phyloP scores from a whole-genome alignment of 202 grass and related monocot genomes.

The Zizania palustris region DNA sequence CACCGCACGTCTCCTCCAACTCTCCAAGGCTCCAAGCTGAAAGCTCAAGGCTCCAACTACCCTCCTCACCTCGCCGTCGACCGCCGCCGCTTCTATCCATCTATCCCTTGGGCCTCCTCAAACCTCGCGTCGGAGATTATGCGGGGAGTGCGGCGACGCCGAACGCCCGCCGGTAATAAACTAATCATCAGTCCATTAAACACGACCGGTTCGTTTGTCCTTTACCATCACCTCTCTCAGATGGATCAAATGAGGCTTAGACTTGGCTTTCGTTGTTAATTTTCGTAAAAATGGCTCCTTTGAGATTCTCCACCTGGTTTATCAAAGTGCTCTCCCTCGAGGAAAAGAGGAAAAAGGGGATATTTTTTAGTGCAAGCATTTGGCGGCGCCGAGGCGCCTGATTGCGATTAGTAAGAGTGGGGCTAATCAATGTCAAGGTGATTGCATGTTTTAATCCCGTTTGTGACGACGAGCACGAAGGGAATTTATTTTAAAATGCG shows the following conservation, averaged over 20 bases:
- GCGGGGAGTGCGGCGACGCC: constrained; percentile 24
- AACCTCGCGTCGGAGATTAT: not conserved
- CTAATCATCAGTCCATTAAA: not conserved
- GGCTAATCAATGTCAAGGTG: constrained; percentile 29
- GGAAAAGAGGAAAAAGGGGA: too few relatives aligned
- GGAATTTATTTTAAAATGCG: constrained; percentile 9
- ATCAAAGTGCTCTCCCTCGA: not conserved
- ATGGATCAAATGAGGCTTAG: too few relatives aligned
- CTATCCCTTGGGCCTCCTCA: not conserved
- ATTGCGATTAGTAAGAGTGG: not conserved
- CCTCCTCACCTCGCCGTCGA: constrained; percentile 25
- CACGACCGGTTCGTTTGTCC: not conserved
- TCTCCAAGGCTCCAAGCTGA: too few relatives aligned
- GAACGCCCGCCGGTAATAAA: constrained; percentile 14
- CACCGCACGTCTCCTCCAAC: constrained; percentile 47
- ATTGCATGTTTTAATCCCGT: constrained; percentile 28
- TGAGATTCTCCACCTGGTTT: too few relatives aligned
- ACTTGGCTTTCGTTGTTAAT: not conserved
- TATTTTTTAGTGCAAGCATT: not conserved
- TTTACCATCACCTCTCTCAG: too few relatives aligned
- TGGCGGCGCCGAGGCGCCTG: constrained; percentile 26
- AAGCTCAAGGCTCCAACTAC: not conserved
- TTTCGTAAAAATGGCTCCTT: not conserved
- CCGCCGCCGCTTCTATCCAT: not conserved
- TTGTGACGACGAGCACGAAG: constrained; percentile 47